Base-by-base conservation (phyloP, 305 asterid species). In the Fraxinus floribunda region DNA sequence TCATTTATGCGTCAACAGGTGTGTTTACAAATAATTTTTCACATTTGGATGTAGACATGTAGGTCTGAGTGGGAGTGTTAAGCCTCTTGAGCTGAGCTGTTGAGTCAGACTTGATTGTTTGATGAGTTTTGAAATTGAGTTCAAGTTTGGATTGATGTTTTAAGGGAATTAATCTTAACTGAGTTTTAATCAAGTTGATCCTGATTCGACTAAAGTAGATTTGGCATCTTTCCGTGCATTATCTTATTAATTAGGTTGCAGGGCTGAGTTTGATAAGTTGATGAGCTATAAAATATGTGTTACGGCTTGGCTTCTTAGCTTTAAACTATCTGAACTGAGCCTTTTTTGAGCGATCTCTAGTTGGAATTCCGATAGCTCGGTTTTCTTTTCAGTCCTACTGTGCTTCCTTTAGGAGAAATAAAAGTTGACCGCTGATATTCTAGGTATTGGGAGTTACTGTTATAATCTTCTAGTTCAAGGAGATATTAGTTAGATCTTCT, bases 81-180 rank as follows among this genome's bases (percentile, higher is more conserved):
- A 26, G 74, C 74, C 35, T 26, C 74, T 66, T 24, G 18, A 66
- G 74, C n/a, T 24, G 36, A 24, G 35, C 36, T 66, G 74, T 3
- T 26, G 74, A 66, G 36, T 9, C 32, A 10, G 36, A 24, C n/a
- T 66, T 66, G 73, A 66, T 66, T 66, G 73, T 3, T 66, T 66
- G 73, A 66, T 66, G 73, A 66, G 74, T 66, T 66, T 66, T 26
- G 5, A 66, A 66, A 26, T 66, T 66, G 74, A 66, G n/a, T 66
- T 26, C 74, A 26, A 66, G 74, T 29, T 66, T 66, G 74, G 74
- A 66, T 66, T 66, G 74, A 66, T 66, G 18, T 66, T 66, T 29
- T 66, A 26, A 24, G 36, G 74, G 74, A 66, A 24, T 24, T 13
- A 26, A 66, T 66, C 74, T 66, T 15, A 64, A 64, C 15, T 26